Base-by-base conservation (phyloP, 2,329 filamentous ascomycete genomes). In the Diaporthe nobilis region DNA sequence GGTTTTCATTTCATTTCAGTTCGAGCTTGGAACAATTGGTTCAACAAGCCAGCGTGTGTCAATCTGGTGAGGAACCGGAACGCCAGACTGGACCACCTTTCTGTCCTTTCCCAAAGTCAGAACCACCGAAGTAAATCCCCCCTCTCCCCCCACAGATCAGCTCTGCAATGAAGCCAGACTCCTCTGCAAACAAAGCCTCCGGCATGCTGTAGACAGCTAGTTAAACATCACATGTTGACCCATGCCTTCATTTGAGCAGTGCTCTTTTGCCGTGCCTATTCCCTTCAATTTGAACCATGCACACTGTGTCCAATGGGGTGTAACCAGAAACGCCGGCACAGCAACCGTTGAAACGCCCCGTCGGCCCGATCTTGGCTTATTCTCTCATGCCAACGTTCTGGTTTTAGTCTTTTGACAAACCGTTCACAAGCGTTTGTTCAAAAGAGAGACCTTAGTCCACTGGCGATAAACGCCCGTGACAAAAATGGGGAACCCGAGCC, bases 11-110 rank as follows among this genome's bases (percentile, higher is more conserved):
- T 63, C 39, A 37, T 25, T 63, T 72, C 47, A 65, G 20, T 44
- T 44, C 31, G 44, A 55, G 47, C 58, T 73, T 65, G 58, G 71
- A 65, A 73, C 71, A 34, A 44, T n/a, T 25, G 17, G 71, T 63
- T 55, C 71, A 25, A 73, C 71, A 73, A 73, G 71, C 58, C 28
- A 53, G 22, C 15, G 25, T 65, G 17, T 65, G 71, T 65, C 71
- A 65, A 55, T 65, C 58, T 73, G 71, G 44, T 61, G 17, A 34
- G 49, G 49, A 42, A 20, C 47, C 65, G 47, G 65, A 70, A 70
- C 65, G 47, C 34, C 58, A 61, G 47, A 60, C 47, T 51, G 47
- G 51, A 20, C n/a, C 42, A 25, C 58, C 39, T n/a, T 65, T 31
- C 58, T 63, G 51, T 55, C 58, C 71, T 65, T 44, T 3, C 42